These are phyloP conservation scores for Penstemon newberryi DNA, from an alignment of 257 asterid genomes.

Conservation along the genomic window DNA sequence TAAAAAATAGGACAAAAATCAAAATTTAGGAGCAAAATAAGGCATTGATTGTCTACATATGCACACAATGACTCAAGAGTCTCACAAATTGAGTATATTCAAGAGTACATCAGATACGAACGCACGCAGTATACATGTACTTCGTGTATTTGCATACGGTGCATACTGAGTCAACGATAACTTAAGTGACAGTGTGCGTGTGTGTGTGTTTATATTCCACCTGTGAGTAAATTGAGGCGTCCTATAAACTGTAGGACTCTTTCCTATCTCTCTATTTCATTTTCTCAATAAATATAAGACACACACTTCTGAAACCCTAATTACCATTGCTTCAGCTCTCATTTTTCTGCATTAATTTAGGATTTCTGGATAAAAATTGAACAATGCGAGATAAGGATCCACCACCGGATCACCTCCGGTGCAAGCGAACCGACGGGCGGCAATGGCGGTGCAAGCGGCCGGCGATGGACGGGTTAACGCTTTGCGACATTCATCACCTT, in stretches of 20 bases:
- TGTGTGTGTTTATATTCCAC: constrained; percentile 30
- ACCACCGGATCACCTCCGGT: constrained; percentile 87
- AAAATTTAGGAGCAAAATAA: no score
- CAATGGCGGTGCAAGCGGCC: constrained; percentile 93
- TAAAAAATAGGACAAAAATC: no score
- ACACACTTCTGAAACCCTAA: constrained; percentile 43
- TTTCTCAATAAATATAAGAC: constrained; percentile 33
- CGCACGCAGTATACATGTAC: neutral
- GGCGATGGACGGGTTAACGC: constrained; percentile 77
- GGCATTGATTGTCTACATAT: no score
- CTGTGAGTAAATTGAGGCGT: constrained; percentile 34
- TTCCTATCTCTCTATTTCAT: constrained; percentile 18
- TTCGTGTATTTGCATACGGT: constrained; percentile 24
- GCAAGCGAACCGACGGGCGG: constrained; percentile 97
- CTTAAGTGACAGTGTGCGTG: constrained; percentile 10
- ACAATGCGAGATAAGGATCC: constrained; percentile 48
- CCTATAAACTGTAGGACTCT: constrained; percentile 35
- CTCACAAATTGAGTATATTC: neutral
- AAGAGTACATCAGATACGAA: neutral
- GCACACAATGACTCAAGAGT: no score
- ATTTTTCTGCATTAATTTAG: constrained; percentile 2
- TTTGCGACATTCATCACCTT: constrained; percentile 83
- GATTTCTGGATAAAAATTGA: neutral
- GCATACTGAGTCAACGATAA: neutral
- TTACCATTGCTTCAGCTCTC: neutral